A percentile compares a stretch with the other conserved stretches of the same genome.
phyloP scores from a whole-genome alignment of 495 filamentous ascomycete genomes.

The Penicillium dipodomyicola region DNA sequence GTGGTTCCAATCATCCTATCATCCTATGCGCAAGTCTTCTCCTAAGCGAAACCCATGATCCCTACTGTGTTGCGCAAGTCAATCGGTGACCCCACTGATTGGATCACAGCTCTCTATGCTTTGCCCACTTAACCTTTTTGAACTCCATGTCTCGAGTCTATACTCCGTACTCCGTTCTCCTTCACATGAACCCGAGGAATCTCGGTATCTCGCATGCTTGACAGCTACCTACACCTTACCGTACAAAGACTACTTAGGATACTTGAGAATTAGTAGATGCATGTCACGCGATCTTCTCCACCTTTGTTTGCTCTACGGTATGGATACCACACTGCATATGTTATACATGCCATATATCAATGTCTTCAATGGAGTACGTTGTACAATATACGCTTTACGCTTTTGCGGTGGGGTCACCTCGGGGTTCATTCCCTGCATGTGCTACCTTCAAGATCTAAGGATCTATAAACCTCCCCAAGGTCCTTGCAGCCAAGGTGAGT shows the following conservation, averaged over 20 bases:
- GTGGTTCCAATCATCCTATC: conserved; percentile 12
- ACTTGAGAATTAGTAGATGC: not conserved
- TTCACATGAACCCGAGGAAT: conserved; percentile 27
- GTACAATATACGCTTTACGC: not conserved
- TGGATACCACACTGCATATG: not conserved
- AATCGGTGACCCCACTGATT: conserved; percentile 5
- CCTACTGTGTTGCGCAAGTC: conserved; percentile 18
- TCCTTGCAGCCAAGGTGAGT: conserved; percentile 16
- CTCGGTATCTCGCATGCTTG: conserved; percentile 29
- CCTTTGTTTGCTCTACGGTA: not conserved
- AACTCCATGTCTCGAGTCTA: not conserved
- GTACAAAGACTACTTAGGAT: not conserved
- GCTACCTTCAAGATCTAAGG: conserved; percentile 26
- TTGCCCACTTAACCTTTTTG: not conserved
- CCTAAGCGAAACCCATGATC: conserved; percentile 12
- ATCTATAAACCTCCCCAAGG: conserved; percentile 11
- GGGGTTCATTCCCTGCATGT: conserved; percentile 25
- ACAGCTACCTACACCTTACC: conserved; percentile 17
- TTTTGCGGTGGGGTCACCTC: conserved; percentile 8
- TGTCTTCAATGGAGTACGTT: not conserved
- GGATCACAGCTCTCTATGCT: conserved; percentile 6
- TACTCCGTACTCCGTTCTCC: conserved; percentile 1
- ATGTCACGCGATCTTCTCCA: not conserved
- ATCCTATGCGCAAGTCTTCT: conserved; percentile 12
- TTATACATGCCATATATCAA: not conserved